Evolutionary conservation across 2,329 filamentous ascomycete genomes (phyloP).

Genomic region (Nemania sp.): DNA sequence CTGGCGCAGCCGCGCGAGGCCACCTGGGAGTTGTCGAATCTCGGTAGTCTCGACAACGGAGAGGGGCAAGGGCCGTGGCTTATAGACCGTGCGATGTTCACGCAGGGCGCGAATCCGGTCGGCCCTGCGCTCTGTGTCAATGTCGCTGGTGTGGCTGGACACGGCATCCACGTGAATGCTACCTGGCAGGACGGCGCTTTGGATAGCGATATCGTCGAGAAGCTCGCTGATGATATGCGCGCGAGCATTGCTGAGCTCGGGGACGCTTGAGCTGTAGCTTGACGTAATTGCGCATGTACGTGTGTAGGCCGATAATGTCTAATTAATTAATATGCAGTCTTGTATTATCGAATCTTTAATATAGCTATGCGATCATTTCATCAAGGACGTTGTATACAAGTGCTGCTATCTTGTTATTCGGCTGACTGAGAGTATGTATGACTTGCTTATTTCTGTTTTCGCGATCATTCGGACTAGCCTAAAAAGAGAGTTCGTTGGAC

Average conservation of each 20-base stretch:
- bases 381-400: too few species aligned
- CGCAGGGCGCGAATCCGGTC: constrained; percentile 50
- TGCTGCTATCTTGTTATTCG: too few species aligned
- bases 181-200: constrained; percentile 54
- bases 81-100: constrained; percentile 52
- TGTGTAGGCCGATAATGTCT: too few species aligned
- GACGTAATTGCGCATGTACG: too few species aligned
- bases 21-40: constrained; percentile 58
- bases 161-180: constrained; percentile 46
- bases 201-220: constrained; percentile 43
- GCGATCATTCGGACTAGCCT: too few species aligned
- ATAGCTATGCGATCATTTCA: too few species aligned
- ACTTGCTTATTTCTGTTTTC: too few species aligned
- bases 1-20: constrained; percentile 47
- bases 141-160: constrained; percentile 49
- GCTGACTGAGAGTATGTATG: too few species aligned
- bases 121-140: constrained; percentile 51
- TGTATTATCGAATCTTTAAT: too few species aligned
- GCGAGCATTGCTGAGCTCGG: constrained; percentile 33
- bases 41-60: constrained; percentile 43
- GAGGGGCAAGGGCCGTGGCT: constrained; percentile 35
- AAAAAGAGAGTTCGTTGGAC: too few species aligned
- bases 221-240: constrained; percentile 44
- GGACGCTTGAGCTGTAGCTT: not conserved
- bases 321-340: too few species aligned